Percentiles rank a stretch among this genome's conserved stretches.
Evolutionary conservation across 148 eudicot genomes (phyloP).

Genomic region (Cornus kousa): DNA sequence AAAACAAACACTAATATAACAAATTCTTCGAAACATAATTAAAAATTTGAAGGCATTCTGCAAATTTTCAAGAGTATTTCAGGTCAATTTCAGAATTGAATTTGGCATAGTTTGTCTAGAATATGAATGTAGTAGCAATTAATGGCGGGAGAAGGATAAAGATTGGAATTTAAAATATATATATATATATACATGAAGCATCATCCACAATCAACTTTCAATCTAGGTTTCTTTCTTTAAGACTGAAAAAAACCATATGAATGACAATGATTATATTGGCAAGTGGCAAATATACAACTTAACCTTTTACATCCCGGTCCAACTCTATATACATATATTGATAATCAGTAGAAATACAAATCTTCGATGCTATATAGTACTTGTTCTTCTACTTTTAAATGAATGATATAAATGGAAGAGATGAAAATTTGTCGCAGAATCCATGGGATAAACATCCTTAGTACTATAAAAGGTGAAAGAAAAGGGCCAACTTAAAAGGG

Average conservation of each 20-base stretch:
- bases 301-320: neutral
- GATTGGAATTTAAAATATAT: no score
- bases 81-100: neutral
- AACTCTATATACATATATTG: neutral
- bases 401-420: no score
- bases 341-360: neutral
- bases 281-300: neutral
- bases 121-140: neutral
- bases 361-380: neutral
- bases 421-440: no score
- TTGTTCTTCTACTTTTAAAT: no score
- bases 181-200: neutral
- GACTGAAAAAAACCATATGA: neutral
- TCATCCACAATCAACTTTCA: neutral
- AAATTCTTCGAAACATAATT: neutral
- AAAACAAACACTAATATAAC: neutral
- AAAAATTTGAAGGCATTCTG: neutral
- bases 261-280: neutral
- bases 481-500: neutral
- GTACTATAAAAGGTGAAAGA: neutral
- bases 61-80: neutral
- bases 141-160: neutral
- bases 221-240: neutral
- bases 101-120: neutral
- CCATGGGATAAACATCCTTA: neutral